These are phyloP conservation scores for Ilyonectria mors-panacis DNA, from an alignment of 2,329 filamentous ascomycete genomes.

Conservation along the genomic window DNA sequence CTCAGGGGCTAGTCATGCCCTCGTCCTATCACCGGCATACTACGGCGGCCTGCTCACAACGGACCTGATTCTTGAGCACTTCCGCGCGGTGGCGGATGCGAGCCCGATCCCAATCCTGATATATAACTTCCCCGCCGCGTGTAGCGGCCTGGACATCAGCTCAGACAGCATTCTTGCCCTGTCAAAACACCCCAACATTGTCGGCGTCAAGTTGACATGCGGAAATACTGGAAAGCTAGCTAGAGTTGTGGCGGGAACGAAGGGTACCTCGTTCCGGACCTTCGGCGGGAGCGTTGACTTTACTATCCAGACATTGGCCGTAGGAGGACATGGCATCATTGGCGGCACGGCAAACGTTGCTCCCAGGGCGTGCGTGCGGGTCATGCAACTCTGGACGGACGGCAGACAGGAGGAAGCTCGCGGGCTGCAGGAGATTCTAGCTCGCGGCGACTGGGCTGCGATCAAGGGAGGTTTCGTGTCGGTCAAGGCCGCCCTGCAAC, in stretches of 20 bases:
- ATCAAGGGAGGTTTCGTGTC: slow-evolving; percentile 79
- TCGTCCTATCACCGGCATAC: slow-evolving; percentile 79
- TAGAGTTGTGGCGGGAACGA: slow-evolving; percentile 62
- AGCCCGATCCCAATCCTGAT: slow-evolving; percentile 73
- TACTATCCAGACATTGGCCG: slow-evolving; percentile 78
- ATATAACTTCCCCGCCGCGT: slow-evolving; percentile 75
- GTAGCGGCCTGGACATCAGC: slow-evolving; percentile 69
- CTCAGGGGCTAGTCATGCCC: slow-evolving; percentile 76
- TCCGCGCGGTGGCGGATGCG: slow-evolving; percentile 71
- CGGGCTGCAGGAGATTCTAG: slow-evolving; percentile 74
- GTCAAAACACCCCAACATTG: slow-evolving; percentile 69
- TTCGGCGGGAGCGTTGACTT: slow-evolving; percentile 83
- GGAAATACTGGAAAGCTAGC: slow-evolving; percentile 75
- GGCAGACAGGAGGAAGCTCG: slow-evolving; percentile 73
- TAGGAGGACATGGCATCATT: slow-evolving; percentile 80
- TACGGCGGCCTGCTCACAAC: slow-evolving; percentile 74
- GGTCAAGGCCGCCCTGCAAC: slow-evolving; percentile 76
- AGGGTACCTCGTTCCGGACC: slow-evolving; percentile 69
- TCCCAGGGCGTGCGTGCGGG: slow-evolving; percentile 74
- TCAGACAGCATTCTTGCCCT: slow-evolving; percentile 70
- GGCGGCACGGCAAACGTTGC: slow-evolving; percentile 80
- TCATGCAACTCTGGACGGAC: slow-evolving; percentile 72
- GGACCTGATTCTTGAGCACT: slow-evolving; percentile 72
- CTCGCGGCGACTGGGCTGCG: slow-evolving; percentile 77
- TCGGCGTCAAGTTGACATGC: slow-evolving; percentile 75